Base-by-base conservation (phyloP, 2,329 filamentous ascomycete genomes). In the Lasiodiplodia sp. region DNA sequence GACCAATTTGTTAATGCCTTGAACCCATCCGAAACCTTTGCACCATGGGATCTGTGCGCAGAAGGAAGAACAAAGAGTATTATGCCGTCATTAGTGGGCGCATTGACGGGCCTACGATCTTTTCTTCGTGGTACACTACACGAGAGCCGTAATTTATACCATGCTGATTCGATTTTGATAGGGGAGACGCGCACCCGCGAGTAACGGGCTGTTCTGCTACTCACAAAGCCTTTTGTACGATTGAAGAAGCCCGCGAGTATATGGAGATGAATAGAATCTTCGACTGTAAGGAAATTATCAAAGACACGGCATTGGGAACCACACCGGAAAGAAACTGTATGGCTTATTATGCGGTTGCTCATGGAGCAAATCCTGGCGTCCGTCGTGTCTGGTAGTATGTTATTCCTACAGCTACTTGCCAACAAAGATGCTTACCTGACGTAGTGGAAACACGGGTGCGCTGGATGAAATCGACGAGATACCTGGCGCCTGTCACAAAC, bases 81-180 rank as follows among this genome's bases (percentile, higher is more conserved):
- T 51, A 51, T 51, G 47, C 47, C 21, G 21, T 51, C 12, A 4
- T 51, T 51, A 51, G 12, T 21, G 47, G 47, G 8, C 47, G 47
- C 23, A 51, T 51, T 51, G 23, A 51, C 47, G 47, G 25, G 47
- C 47, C 47, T 51, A 51, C 47, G 47, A 51, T 51, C 18, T 51
- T 51, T 51, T 51, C 47, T 21, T 51, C 23, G 23, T 51, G 21
- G 47, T 51, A 23, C 10, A 51, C 16, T 23, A 10, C 21, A 51
- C n/a, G 5, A 21, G n/a, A 23, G 47, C 4, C 23, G 23, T 51
- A 23, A 12, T 10, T 21, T 3, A 51, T 23, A 21, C 47, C 7
- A 23, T 51, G n/a, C 47, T 51, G 23, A 51, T 25, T 21, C 23
- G n/a, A 21, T 25, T 6, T 51, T 21, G 18, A 23, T 23, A 51